Evolutionary conservation across 805 yeast genomes (phyloP), one percentile per base, ranked within the genome.

Genomic region (Cyberlindnera xylosilytica): DNA sequence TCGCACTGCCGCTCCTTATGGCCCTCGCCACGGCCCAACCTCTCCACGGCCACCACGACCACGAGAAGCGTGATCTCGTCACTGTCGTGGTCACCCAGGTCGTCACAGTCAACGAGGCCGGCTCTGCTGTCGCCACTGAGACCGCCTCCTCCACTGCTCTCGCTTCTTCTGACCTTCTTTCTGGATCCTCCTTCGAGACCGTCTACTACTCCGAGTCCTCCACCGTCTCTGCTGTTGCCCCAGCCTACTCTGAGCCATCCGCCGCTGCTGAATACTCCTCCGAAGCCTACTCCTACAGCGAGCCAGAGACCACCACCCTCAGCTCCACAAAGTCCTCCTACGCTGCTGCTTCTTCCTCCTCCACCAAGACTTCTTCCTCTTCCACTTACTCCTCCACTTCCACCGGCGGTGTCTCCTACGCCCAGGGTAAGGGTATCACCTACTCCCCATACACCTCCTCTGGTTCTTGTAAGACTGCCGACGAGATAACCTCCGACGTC

Each of bases 371-470:
- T 12, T 37, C 44, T 2, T 36, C 48, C 7, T 34, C 56, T 5
- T 31, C 52, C 9, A 13, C 53, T 8, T 28, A 43, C 32, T 31
- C 56, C 26, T 26, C 52, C 15, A 42, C 54, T 6, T 38, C 54
- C 11, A 23, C 47, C n/a, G 33, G 42, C 15, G 24, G 41, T 27
- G 38, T 33, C 20, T 38, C 41, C 6, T 30, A 31, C 22, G 47
- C 44, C 5, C 73, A 75, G 44, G 62, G 50, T 10, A 78, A 75
- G 55, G 87, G 87, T 62, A 76, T 81, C 56, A 74, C 85, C 29
- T 81, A 81, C 64, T 74, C 86, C 13, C 86, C 87, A 37, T 81
- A 80, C 67, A 63, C 76, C 36, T 65, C 70, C 50, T 58, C 66
- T 44, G 79, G 83, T 44, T 57, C 69, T 26, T 81, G 87, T 64